Base-by-base conservation (phyloP, 129 eudicot species). In the Saposhnikovia divaricata region DNA sequence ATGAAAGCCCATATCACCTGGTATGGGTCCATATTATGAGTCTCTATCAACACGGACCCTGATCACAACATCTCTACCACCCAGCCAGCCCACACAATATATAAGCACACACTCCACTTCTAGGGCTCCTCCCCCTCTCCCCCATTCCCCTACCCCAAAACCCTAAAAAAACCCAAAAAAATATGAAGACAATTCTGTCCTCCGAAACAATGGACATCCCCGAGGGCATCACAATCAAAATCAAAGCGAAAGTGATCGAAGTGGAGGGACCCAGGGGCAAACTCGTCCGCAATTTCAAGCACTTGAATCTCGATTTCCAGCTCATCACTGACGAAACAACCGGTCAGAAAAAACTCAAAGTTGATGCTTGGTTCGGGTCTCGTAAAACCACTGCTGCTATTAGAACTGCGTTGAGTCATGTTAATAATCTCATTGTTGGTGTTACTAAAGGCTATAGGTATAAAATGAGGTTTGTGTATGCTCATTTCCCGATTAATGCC, bases 401-500 rank as follows among this genome's bases (percentile, higher is more conserved):
- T 69, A 84, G 95, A 2, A 90, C 95, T 1, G 95, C 95, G 1
- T 86, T 90, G 16, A 80, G 87, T 72, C 95, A 90, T 59, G 90
- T 90, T 23, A 28, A 61, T 12, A 90, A 90, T 55, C 85, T 86
- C 23, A 88, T 90, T 57, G 79, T 74, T 45, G 95, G 95, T 5
- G 95, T 90, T 63, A 90, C 95, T 9, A 83, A 84, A 75, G 95
- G 91, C 0, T 90, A 84, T 76, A 84, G 92, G 8, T 90, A 90
- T 87, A 90, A 90, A 87, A 90, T 90, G 95, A 78, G 95, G 11
- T 88, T 90, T 55, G 95, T 90, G 0, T 90, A 90, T n/a, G 96
- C 96, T 79, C 90, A 90, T 38, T 90, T 90, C 71, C 96, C 96
- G 21, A 90, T 90, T 77, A 90, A 90, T 53, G 96, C 92, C 14